phyloP scores from a whole-genome alignment of 2,329 filamentous ascomycete species.

The Aspergillus fischeri region DNA sequence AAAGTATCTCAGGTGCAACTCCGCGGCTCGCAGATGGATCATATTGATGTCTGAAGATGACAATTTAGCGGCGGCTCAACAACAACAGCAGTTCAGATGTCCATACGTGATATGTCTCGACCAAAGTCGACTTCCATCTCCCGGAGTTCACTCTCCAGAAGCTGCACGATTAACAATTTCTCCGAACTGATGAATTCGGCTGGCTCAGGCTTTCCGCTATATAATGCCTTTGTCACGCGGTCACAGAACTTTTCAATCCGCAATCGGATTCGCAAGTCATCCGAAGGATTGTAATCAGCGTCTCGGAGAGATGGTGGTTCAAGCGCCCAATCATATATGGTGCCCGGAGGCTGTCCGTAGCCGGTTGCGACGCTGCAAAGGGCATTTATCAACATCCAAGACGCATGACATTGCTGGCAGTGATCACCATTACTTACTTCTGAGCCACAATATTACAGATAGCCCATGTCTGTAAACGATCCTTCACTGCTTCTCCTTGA shows the following conservation, averaged over 20 bases:
- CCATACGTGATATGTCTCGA: slow-evolving; percentile 32
- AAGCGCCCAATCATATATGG: slow-evolving; percentile 56
- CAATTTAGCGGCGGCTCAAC: slow-evolving; percentile 3
- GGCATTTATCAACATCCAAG: slow-evolving; percentile 9
- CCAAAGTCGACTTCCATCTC: slow-evolving; percentile 52
- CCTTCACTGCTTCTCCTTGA: slow-evolving; percentile 57
- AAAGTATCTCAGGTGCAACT: slow-evolving; percentile 43
- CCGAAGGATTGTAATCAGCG: slow-evolving; percentile 45
- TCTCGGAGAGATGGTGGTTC: slow-evolving; percentile 42
- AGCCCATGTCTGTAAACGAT: slow-evolving; percentile 62
- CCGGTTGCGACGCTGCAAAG: slow-evolving; percentile 55
- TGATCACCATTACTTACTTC: slow-evolving; percentile 41
- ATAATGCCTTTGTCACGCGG: slow-evolving; percentile 53
- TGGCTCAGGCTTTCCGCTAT: slow-evolving; percentile 53
- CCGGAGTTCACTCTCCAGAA: slow-evolving; percentile 42
- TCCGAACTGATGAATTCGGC: slow-evolving; percentile 44
- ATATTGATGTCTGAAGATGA: slow-evolving; percentile 36
- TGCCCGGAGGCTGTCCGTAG: slow-evolving; percentile 60
- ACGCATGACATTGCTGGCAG: background rate
- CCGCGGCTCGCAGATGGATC: slow-evolving; percentile 44
- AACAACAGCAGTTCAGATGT: background rate
- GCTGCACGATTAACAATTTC: slow-evolving; percentile 40
- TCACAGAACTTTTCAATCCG: slow-evolving; percentile 57
- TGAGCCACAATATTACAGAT: slow-evolving; percentile 66
- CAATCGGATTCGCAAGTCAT: slow-evolving; percentile 48